Evolutionary conservation across 352 stramenopile species (phyloP).

Genomic region (Globisporangium splendens): DNA sequence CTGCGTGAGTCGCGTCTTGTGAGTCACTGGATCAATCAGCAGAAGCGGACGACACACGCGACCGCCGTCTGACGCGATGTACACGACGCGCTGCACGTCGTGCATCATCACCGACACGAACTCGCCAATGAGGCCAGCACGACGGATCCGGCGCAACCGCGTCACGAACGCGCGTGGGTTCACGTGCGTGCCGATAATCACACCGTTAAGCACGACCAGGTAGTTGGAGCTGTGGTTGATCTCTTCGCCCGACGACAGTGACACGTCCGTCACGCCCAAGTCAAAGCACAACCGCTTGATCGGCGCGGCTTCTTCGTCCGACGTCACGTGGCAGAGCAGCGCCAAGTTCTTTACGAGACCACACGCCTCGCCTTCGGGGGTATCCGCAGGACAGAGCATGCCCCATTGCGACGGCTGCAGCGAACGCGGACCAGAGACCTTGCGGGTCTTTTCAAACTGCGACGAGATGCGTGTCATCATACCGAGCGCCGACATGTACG

Average conservation of each 20-base stretch:
- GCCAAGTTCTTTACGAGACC: slow-evolving; percentile 99
- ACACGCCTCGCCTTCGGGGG: slow-evolving; percentile 98
- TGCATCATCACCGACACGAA: slow-evolving; percentile 99
- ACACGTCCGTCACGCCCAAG: slow-evolving; percentile 96
- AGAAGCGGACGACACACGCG: slow-evolving; percentile 97
- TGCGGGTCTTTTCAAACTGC: slow-evolving; percentile 99
- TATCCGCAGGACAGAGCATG: slow-evolving; percentile 99
- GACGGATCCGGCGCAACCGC: slow-evolving; percentile 74
- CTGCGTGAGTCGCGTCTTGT: slow-evolving; percentile 92
- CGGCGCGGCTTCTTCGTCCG: slow-evolving; percentile 88
- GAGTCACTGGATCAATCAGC: slow-evolving; percentile 88
- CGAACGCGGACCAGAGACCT: slow-evolving; percentile 96
- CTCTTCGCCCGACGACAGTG: slow-evolving; percentile 93
- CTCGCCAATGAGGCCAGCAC: slow-evolving; percentile 89
- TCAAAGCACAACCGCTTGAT: slow-evolving; percentile 97
- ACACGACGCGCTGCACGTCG: slow-evolving; percentile 95
- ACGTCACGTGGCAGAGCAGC: slow-evolving; percentile 96
- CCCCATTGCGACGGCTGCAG: slow-evolving; percentile 99
- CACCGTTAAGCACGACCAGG: slow-evolving; percentile 98
- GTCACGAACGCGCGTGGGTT: slow-evolving; percentile 90
- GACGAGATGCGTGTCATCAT: slow-evolving; percentile 99
- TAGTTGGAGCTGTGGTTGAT: slow-evolving; percentile 94
- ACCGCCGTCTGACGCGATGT: slow-evolving; percentile 98
- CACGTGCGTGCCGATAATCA: slow-evolving; percentile 96
- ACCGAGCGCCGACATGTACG: slow-evolving; percentile 98